A percentile compares a stretch with the other conserved stretches of the same genome.
Evolutionary conservation across 2,329 filamentous ascomycete genomes (phyloP).

Genomic region (Pseudocercospora eumusae): DNA sequence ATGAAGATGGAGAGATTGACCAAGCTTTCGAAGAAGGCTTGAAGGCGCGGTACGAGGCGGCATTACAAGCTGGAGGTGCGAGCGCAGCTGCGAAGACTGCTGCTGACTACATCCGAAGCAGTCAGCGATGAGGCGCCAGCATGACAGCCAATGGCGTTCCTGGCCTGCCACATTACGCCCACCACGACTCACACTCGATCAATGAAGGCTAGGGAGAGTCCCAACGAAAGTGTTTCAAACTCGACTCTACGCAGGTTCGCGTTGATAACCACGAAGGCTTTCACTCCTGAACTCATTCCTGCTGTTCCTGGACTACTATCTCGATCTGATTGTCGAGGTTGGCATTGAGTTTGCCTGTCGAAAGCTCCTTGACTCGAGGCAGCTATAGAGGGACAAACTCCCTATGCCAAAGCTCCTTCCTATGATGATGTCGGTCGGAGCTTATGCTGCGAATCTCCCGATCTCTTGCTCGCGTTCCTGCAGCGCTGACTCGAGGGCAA

Average conservation of each 20-base stretch:
- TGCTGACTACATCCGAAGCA: slow-evolving; percentile 29
- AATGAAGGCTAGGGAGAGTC: background rate
- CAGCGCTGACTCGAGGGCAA: slow-evolving; percentile 3
- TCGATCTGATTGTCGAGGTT: slow-evolving; percentile 9
- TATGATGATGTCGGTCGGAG: slow-evolving; percentile 8
- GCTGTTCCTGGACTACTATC: background rate
- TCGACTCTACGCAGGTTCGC: background rate
- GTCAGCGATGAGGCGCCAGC: slow-evolving; percentile 24
- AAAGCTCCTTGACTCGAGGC: slow-evolving; percentile 10
- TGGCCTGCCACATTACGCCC: background rate
- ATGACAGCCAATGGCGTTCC: background rate
- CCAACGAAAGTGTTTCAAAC: background rate
- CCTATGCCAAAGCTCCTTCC: background rate
- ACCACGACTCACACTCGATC: background rate
- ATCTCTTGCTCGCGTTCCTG: slow-evolving; percentile 1
- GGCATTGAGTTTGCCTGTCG: slow-evolving; percentile 11
- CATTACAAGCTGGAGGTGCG: slow-evolving; percentile 52
- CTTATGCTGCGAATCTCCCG: background rate
- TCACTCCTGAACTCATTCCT: background rate
- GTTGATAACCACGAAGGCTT: background rate
- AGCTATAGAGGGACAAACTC: slow-evolving; percentile 6
- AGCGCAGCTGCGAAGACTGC: slow-evolving; percentile 21
- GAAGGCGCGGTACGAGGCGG: slow-evolving; percentile 73
- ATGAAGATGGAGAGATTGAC: slow-evolving; percentile 57
- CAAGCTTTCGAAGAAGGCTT: slow-evolving; percentile 66